Conservation (phyloP, 164 flowering plant genomes). For the Liriodendron chinense region DNA sequence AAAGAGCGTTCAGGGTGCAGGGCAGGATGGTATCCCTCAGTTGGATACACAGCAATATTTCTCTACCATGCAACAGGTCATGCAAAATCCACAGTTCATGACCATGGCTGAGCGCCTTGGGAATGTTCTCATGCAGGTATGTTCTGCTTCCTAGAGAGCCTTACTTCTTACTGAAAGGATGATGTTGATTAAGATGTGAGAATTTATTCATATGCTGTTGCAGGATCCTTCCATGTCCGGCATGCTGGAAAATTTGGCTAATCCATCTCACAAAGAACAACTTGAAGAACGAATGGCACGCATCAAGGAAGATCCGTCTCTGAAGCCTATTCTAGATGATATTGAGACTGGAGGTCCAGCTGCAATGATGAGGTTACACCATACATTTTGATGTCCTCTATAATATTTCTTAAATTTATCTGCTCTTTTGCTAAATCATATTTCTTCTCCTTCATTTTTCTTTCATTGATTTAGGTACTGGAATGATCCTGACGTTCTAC, state of each 20-base stretch:
- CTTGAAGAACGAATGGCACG: slow-evolving; percentile 82
- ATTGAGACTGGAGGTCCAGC: slow-evolving; percentile 91
- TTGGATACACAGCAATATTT: slow-evolving; percentile 77
- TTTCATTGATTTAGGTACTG: slow-evolving; percentile 56
- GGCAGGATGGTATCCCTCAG: slow-evolving; percentile 59
- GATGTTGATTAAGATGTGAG: slow-evolving; percentile 1
- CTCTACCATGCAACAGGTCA: slow-evolving; percentile 91
- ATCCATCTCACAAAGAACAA: slow-evolving; percentile 63
- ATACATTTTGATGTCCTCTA: neutral
- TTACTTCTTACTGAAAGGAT: neutral
- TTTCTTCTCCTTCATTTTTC: neutral
- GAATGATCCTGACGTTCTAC: slow-evolving; percentile 92
- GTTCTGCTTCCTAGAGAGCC: neutral
- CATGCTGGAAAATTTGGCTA: slow-evolving; percentile 70
- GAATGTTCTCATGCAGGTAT: slow-evolving; percentile 85
- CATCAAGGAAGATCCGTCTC: slow-evolving; percentile 77
- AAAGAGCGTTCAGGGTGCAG: slow-evolving; percentile 59
- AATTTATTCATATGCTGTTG: neutral
- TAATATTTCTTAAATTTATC: neutral
- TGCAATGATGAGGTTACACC: slow-evolving; percentile 62
- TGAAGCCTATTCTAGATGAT: slow-evolving; percentile 84
- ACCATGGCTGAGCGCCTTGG: slow-evolving; percentile 98
- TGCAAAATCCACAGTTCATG: slow-evolving; percentile 96
- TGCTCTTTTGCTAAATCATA: neutral
- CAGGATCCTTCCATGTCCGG: slow-evolving; percentile 91